Percentiles rank a stretch among this genome's conserved stretches.
phyloP scores from a whole-genome alignment of 1,284 basidiomycete genomes.

The Lentinula novae-zelandiae region DNA sequence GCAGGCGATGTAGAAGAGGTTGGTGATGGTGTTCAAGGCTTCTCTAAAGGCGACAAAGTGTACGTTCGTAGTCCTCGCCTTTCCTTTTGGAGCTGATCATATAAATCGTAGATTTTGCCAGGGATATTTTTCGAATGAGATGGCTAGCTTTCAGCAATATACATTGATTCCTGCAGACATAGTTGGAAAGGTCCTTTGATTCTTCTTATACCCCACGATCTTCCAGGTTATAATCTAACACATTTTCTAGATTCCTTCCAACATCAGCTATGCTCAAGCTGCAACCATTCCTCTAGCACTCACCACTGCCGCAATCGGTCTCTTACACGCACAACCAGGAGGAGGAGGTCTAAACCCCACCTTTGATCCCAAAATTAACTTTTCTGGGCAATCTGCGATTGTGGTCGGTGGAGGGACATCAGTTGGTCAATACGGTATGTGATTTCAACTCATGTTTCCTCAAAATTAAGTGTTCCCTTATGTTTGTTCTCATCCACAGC shows the following conservation, averaged over 20 bases:
- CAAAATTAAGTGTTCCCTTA: background rate
- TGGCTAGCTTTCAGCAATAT: conserved; percentile 49
- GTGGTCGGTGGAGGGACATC: conserved; percentile 26
- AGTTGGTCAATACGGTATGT: conserved; percentile 29
- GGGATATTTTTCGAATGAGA: conserved; percentile 32
- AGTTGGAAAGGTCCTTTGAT: conserved; percentile 35
- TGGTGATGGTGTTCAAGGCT: conserved; percentile 45
- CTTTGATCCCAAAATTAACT: conserved; percentile 30
- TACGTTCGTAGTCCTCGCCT: conserved; percentile 24
- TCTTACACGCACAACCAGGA: conserved; percentile 30
- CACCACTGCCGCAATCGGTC: conserved; percentile 32
- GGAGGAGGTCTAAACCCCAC: conserved; percentile 28
- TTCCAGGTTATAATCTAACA: background rate
- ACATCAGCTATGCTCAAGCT: conserved; percentile 41
- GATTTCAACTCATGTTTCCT: background rate
- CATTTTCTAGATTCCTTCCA: conserved; percentile 31
- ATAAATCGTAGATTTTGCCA: conserved; percentile 34
- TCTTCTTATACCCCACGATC: background rate
- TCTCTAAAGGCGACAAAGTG: conserved; percentile 58
- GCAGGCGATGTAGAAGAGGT: conserved; percentile 53
- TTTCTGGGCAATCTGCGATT: conserved; percentile 19
- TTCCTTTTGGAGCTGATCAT: background rate
- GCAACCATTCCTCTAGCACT: conserved; percentile 37
- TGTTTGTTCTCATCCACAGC: conserved; percentile 14
- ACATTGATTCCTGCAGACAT: conserved; percentile 36